phyloP scores from a whole-genome alignment of 2,329 filamentous ascomycete genomes.

The Pyricularia grisea region DNA sequence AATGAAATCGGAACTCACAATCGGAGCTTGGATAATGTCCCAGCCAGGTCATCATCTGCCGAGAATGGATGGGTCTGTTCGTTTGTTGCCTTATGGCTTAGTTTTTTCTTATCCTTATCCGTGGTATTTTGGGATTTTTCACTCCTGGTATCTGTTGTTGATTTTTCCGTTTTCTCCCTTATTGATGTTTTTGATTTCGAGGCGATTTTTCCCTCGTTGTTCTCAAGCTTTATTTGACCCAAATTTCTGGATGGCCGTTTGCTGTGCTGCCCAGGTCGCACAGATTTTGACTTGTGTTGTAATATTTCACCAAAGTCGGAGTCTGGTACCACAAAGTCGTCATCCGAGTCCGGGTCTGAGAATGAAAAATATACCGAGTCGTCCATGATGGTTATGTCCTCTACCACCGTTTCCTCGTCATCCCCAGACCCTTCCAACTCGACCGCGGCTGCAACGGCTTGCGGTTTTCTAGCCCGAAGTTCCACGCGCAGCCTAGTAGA shows the following conservation, averaged over 20 bases:
- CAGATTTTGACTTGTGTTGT: background rate
- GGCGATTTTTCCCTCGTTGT: background rate
- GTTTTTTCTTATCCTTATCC: background rate
- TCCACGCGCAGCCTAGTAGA: slow-evolving; percentile 8
- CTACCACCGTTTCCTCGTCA: slow-evolving; percentile 50
- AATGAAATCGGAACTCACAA: slow-evolving; percentile 4
- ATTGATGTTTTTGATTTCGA: background rate
- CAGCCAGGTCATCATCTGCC: background rate
- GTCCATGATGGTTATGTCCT: slow-evolving; percentile 13
- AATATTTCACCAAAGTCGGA: slow-evolving; percentile 4
- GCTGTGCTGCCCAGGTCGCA: background rate
- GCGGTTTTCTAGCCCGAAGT: slow-evolving; percentile 11
- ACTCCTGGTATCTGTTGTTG: background rate
- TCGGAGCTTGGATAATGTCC: background rate
- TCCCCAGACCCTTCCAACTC: slow-evolving; percentile 61
- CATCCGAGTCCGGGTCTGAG: slow-evolving; percentile 9
- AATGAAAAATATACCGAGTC: slow-evolving; percentile 9
- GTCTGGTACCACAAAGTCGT: slow-evolving; percentile 9
- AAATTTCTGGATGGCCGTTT: background rate
- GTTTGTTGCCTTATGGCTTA: background rate
- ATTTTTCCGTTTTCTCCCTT: background rate
- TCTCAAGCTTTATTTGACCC: background rate
- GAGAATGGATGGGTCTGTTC: background rate
- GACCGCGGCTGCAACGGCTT: background rate
- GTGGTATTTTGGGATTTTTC: background rate